A percentile compares a stretch with the other conserved stretches of the same genome.
Conservation (phyloP, 257 asterid species). For the Penstemon barbatus region DNA sequence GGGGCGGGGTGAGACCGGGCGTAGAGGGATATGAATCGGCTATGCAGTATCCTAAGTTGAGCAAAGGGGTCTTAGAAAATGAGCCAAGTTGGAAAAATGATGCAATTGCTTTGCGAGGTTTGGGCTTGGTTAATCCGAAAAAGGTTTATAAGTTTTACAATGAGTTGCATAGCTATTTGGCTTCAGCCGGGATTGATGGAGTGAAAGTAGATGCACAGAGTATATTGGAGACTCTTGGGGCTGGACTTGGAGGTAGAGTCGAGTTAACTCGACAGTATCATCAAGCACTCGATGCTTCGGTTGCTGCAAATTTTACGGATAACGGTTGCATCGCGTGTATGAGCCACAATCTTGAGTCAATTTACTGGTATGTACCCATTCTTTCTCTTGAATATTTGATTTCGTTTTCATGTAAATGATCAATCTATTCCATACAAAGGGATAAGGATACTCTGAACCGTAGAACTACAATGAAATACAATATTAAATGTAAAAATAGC, state of each 20-base stretch:
- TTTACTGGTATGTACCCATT: conserved; percentile 57
- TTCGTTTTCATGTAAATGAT: too few species aligned
- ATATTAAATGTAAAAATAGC: too few species aligned
- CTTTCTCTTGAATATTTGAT: background rate
- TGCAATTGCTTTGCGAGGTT: conserved; percentile 64
- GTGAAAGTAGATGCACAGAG: conserved; percentile 87
- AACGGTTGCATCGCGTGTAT: conserved; percentile 92
- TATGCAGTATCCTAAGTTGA: conserved; percentile 62
- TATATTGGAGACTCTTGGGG: conserved; percentile 82
- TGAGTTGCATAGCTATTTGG: conserved; percentile 78
- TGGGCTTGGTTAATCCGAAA: conserved; percentile 79
- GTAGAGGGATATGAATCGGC: conserved; percentile 62
- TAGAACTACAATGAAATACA: too few species aligned
- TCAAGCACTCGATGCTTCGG: conserved; percentile 89
- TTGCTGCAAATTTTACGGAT: conserved; percentile 64
- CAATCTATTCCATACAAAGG: too few species aligned
- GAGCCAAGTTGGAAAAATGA: conserved; percentile 80
- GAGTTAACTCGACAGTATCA: conserved; percentile 80
- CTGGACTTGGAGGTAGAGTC: conserved; percentile 80
- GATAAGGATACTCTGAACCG: too few species aligned
- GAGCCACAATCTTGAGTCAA: conserved; percentile 88
- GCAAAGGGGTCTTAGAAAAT: conserved; percentile 72
- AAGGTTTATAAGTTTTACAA: conserved; percentile 70
- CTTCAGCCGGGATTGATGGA: conserved; percentile 78
- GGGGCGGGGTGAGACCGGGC: conserved; percentile 91